Conservation (phyloP, 106 monocot species). For the Apostasia shenzhenica region DNA sequence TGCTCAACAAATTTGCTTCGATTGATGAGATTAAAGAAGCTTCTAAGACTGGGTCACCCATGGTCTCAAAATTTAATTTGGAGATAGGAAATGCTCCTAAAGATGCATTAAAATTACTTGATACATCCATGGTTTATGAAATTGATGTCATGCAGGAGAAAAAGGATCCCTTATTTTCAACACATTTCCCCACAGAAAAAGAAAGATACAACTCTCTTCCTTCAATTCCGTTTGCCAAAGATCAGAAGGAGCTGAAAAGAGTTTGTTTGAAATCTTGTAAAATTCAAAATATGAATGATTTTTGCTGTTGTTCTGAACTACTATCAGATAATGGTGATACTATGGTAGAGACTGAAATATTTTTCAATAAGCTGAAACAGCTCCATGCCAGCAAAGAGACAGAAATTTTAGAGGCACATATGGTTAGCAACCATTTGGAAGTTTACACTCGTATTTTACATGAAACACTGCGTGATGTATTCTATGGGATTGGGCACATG, state of each 20-base stretch:
- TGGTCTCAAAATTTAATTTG: constrained; percentile 3
- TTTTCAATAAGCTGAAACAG: constrained; percentile 9
- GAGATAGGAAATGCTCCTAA: background rate
- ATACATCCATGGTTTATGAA: constrained; percentile 3
- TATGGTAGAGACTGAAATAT: constrained; percentile 25
- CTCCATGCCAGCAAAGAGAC: constrained; percentile 20
- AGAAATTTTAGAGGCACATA: constrained; percentile 48
- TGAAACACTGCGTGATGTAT: constrained; percentile 41
- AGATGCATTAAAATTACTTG: constrained; percentile 13
- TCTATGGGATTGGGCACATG: constrained; percentile 24
- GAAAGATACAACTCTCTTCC: constrained; percentile 6
- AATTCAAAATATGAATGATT: background rate
- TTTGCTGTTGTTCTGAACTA: background rate
- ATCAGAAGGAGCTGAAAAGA: no score
- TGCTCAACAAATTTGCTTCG: constrained; percentile 5
- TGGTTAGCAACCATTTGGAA: constrained; percentile 34
- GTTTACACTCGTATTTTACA: constrained; percentile 54
- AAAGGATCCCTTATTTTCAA: constrained; percentile 3
- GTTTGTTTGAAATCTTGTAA: constrained; percentile 3
- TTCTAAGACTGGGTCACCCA: constrained; percentile 9
- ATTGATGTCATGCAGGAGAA: background rate
- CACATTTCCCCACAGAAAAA: constrained; percentile 6
- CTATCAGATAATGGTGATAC: constrained; percentile 10
- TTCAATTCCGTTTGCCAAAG: background rate
- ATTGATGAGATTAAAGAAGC: constrained; percentile 11